Base-by-base conservation (phyloP, 2,329 filamentous ascomycete genomes). In the Fusarium sarcochroum region DNA sequence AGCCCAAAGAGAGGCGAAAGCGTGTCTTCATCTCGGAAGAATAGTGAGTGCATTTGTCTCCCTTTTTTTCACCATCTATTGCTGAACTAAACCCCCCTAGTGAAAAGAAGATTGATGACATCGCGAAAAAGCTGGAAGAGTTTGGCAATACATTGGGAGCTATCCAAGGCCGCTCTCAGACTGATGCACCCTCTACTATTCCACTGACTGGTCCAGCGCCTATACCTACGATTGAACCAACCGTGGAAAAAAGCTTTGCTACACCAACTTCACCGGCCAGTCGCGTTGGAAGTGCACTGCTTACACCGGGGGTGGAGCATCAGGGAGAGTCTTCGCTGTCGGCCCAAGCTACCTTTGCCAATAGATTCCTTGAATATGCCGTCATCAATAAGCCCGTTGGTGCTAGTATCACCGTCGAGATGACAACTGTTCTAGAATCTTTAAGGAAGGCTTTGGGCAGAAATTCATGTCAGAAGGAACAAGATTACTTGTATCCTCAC, bases 321-420 rank as follows among this genome's bases (percentile, higher is more conserved):
- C 47, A 83, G 48, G 81, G 81, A 8, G 79, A 80, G 59, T 82
- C 81, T 1, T 83, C 81, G 1, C 64, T 83, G 34, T 76, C 81
- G 4, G 82, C 81, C 1, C 81, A 84, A 54, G 80, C 81, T 1
- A 77, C 76, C 3, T 84, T 84, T 63, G 82, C 82, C 37, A 81
- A 78, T 21, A 78, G 82, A 49, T 80, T 84, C 17, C 46, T 69
- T 80, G 6, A 73, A 79, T 21, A 77, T 80, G 49, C 77, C 75
- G 11, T 35, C 69, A 67, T 18, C 53, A 71, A 50, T 4, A 50
- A 30, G 2, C 35, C 47, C 3, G 3, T 8, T 5, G 35, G 35
- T 7, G 5, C 10, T 7, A 25, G 18, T 40, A 40, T 50, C 35
- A 9, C 23, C 1, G 3, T 21, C 6, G 69, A 69, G 32, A 65